Evolutionary conservation across 495 filamentous ascomycete species (phyloP).

Genomic region (Evernia prunastri): DNA sequence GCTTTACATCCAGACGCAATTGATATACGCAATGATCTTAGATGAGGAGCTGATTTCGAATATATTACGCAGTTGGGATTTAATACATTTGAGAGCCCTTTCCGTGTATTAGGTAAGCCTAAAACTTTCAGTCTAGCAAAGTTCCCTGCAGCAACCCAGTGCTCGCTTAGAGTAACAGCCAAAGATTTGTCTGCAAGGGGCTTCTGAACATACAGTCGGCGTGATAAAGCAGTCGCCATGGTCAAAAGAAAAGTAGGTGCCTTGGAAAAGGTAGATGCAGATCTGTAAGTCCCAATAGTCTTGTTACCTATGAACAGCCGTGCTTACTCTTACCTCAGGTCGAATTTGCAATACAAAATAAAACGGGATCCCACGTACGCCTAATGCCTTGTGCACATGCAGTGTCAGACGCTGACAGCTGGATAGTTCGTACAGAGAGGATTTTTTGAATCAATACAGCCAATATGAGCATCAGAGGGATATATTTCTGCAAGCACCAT

Average conservation of each 20-base stretch:
- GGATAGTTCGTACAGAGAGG: constrained; percentile 68
- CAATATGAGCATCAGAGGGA: constrained; percentile 88
- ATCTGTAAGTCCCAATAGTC: constrained; percentile 49
- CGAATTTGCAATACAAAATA: constrained; percentile 85
- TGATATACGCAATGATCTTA: not conserved
- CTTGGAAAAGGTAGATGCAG: constrained; percentile 90
- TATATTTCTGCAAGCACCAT: constrained; percentile 78
- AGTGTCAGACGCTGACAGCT: constrained; percentile 13
- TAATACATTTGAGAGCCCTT: too few relatives aligned
- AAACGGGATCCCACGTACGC: constrained; percentile 69
- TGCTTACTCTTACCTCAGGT: constrained; percentile 39
- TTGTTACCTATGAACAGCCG: constrained; percentile 10
- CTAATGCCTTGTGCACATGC: constrained; percentile 5
- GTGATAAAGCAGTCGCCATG: constrained; percentile 41
- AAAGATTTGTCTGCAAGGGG: not conserved
- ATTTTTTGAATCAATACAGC: constrained; percentile 81
- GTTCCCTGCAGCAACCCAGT: not conserved
- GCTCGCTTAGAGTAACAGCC: not conserved
- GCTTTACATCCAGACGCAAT: not conserved
- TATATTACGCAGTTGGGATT: too few relatives aligned
- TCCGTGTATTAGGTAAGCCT: too few relatives aligned
- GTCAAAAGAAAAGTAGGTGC: constrained; percentile 82
- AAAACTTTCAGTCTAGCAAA: too few relatives aligned
- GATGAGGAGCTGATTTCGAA: not conserved
- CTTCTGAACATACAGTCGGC: not conserved